Base-by-base conservation (phyloP, 2,329 filamentous ascomycete species). In the Fusarium xylarioides region DNA sequence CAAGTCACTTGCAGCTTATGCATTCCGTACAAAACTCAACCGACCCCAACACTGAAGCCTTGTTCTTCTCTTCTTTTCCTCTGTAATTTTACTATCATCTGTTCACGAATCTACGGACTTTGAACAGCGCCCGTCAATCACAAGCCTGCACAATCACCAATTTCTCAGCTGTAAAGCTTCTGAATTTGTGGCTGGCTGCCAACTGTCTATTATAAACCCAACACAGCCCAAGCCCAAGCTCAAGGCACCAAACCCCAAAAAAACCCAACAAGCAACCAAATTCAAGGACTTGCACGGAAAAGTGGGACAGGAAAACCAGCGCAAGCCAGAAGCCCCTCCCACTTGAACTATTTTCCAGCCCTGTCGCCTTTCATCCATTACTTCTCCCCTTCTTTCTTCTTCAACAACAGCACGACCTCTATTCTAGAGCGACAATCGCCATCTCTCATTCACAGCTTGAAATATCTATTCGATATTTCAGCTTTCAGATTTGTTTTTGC, bases 231-330 rank as follows among this genome's bases (percentile, higher is more conserved):
- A 69, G 52, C 52, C 34, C 32, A 58, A 52, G 32, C 49, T 52
- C 49, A 35, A 35, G 55, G 57, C 54, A 40, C 43, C 60, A 49
- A 61, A 57, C 43, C 43, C 40, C 35, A 47, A 62, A 55, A 44
- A 58, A 62, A 55, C 38, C 32, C 32, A 68, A 71, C 38, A 63
- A 58, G 42, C 52, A 66, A 37, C 53, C 53, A 72, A 74, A 57
- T 62, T 63, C 63, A 58, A 61, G 37, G 56, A 65, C 44, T 46
- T 59, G 47, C 55, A 59, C 40, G 53, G 52, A 59, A 61, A 60
- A 75, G 74, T 74, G 74, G 74, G 60, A 37, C 71, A 40, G 19
- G 42, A 53, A 54, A 63, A 32, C 44, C 49, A 40, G 26, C 57
- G 47, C 53, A 64, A 68, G 47, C 70, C 50, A 40, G 49, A 50